Conservation (phyloP, 2,329 filamentous ascomycete genomes). For the Penicillium concentricum region DNA sequence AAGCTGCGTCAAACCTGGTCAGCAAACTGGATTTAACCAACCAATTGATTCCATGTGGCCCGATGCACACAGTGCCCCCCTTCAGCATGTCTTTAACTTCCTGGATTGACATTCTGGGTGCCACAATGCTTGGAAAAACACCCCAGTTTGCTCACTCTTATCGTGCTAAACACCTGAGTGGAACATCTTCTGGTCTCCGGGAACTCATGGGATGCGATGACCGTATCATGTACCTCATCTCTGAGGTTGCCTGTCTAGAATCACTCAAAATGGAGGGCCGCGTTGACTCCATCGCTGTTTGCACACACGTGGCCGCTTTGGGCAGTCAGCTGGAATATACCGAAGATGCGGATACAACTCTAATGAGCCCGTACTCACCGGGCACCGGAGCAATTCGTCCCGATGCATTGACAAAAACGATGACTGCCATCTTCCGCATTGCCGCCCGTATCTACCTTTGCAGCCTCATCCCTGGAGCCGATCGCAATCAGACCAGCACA, state of each 20-base stretch:
- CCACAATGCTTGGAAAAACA: conserved; percentile 83
- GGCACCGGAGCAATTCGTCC: conserved; percentile 72
- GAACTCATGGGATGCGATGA: conserved; percentile 98
- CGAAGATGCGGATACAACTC: conserved; percentile 63
- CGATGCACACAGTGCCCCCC: conserved; percentile 64
- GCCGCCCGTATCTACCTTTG: conserved; percentile 96
- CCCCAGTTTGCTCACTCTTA: conserved; percentile 94
- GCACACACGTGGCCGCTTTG: conserved; percentile 84
- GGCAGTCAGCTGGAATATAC: conserved; percentile 82
- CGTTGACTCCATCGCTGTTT: conserved; percentile 76
- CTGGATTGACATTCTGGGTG: conserved; percentile 96
- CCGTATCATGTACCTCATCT: conserved; percentile 95
- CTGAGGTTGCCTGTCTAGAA: conserved; percentile 94
- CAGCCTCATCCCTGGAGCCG: conserved; percentile 86
- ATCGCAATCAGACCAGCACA: conserved; percentile 70
- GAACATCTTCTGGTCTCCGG: conserved; percentile 68
- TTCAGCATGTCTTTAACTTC: conserved; percentile 90
- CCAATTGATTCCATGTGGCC: conserved; percentile 60
- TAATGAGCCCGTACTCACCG: conserved; percentile 57
- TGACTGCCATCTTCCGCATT: conserved; percentile 85
- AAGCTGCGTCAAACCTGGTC: conserved; percentile 81
- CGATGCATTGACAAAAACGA: conserved; percentile 80
- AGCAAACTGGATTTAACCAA: conserved; percentile 78
- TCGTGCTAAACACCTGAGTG: conserved; percentile 79
- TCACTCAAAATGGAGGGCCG: conserved; percentile 79